Evolutionary conservation across 768 basidiomycete genomes (phyloP).

Genomic region (Strobilomyces echinocephalus): DNA sequence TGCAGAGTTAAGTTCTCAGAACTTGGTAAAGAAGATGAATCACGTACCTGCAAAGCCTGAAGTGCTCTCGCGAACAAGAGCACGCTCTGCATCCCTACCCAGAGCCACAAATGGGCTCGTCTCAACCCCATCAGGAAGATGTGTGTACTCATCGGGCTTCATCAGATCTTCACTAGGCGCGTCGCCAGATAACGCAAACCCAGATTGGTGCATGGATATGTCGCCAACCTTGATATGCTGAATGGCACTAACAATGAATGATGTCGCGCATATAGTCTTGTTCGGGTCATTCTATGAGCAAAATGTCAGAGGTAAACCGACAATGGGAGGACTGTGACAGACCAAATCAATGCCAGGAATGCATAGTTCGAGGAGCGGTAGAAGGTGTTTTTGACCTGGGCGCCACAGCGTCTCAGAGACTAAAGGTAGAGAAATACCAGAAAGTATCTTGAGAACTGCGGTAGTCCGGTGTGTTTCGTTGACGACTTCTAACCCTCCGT

Average conservation of each 20-base stretch:
- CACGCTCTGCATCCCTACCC: slow-evolving; percentile 62
- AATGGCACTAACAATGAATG: slow-evolving; percentile 69
- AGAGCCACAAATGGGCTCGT: slow-evolving; percentile 35
- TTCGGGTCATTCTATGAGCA: slow-evolving; percentile 63
- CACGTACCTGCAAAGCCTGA: slow-evolving; percentile 66
- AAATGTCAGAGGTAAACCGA: slow-evolving; percentile 1
- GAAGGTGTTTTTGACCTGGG: slow-evolving; percentile 81
- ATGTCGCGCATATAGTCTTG: slow-evolving; percentile 75
- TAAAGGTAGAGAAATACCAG: slow-evolving; percentile 70
- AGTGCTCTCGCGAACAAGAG: slow-evolving; percentile 72
- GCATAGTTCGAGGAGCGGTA: slow-evolving; percentile 83
- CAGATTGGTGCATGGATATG: slow-evolving; percentile 58
- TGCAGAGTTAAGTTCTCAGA: slow-evolving; percentile 24
- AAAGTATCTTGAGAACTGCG: slow-evolving; percentile 80
- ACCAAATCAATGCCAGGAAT: slow-evolving; percentile 91
- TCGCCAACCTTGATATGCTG: slow-evolving; percentile 79
- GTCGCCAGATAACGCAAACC: slow-evolving; percentile 50
- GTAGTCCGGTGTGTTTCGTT: slow-evolving; percentile 96
- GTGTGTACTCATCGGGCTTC: slow-evolving; percentile 41
- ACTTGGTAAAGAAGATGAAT: slow-evolving; percentile 4
- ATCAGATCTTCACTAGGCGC: slow-evolving; percentile 51
- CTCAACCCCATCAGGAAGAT: slow-evolving; percentile 48
- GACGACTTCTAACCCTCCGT: slow-evolving; percentile 85
- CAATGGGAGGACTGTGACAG: slow-evolving; percentile 18
- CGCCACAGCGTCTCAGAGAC: slow-evolving; percentile 76